Percentiles rank a stretch among this genome's conserved stretches.
Conservation (phyloP, 2,329 filamentous ascomycete species). For the Ramichloridium luteum region DNA sequence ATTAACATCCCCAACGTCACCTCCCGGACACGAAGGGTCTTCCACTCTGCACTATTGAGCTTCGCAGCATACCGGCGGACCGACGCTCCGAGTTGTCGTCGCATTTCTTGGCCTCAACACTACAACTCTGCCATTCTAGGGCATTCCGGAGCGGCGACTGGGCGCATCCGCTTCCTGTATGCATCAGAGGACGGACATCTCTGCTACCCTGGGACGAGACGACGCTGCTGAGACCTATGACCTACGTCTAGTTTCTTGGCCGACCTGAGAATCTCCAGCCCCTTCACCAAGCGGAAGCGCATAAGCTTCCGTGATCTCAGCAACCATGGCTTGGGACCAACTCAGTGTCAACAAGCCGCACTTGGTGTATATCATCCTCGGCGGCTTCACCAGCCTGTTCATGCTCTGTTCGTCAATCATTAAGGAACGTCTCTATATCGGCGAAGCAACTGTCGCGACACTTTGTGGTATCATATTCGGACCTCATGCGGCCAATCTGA, state of each 20-base stretch:
- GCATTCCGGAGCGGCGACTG: slow-evolving; percentile 24
- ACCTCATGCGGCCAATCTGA: slow-evolving; percentile 69
- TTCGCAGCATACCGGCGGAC: too few species aligned
- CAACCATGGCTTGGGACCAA: slow-evolving; percentile 63
- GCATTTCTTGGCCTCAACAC: too few species aligned
- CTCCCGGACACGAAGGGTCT: too few species aligned
- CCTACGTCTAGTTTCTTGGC: slow-evolving; percentile 5
- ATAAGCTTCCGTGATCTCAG: too few species aligned
- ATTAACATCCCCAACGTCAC: too few species aligned
- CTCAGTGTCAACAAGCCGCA: slow-evolving; percentile 85
- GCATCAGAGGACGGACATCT: slow-evolving; percentile 7
- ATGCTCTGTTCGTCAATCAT: slow-evolving; percentile 98
- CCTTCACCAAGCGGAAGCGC: too few species aligned
- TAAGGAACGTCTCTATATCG: slow-evolving; percentile 97
- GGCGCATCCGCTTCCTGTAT: slow-evolving; percentile 18
- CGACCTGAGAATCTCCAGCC: too few species aligned
- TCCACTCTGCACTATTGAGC: too few species aligned
- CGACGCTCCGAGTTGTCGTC: too few species aligned
- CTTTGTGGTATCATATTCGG: slow-evolving; percentile 82
- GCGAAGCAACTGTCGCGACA: slow-evolving; percentile 89
- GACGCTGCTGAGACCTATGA: slow-evolving; percentile 5
- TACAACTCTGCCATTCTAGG: slow-evolving; percentile 12
- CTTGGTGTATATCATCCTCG: slow-evolving; percentile 95
- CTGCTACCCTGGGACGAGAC: slow-evolving; percentile 6
- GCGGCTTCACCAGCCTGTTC: slow-evolving; percentile 93